Evolutionary conservation across 768 basidiomycete genomes (phyloP).

Genomic region (Calocybe indica): DNA sequence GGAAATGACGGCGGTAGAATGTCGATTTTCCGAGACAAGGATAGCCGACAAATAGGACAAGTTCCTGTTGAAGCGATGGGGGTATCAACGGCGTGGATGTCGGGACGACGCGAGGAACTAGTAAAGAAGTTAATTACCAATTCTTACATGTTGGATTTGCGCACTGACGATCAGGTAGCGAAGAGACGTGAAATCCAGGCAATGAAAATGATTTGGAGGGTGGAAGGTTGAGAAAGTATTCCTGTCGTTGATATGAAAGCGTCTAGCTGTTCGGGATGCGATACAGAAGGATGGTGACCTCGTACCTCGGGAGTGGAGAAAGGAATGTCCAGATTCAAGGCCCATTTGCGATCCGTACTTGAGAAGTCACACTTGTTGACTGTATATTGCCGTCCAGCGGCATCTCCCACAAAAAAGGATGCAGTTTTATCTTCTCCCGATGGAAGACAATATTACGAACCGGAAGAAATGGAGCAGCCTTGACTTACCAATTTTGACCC

Average conservation of each 20-base stretch:
- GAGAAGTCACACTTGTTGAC: conserved; percentile 57
- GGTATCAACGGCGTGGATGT: conserved; percentile 46
- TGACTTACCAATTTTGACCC: conserved; percentile 57
- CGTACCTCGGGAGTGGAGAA: conserved; percentile 84
- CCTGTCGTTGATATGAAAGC: conserved; percentile 34
- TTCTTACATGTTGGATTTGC: not conserved
- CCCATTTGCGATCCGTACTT: conserved; percentile 82
- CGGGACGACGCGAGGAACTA: conserved; percentile 47
- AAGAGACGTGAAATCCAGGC: conserved; percentile 63
- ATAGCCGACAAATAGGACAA: conserved; percentile 47
- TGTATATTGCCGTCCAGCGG: conserved; percentile 64
- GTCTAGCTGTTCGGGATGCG: not conserved
- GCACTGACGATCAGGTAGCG: conserved; percentile 29
- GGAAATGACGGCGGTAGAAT: conserved; percentile 70
- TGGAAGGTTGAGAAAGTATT: conserved; percentile 65
- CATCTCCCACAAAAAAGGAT: conserved; percentile 87
- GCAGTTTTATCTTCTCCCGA: conserved; percentile 30
- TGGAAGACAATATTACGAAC: not conserved
- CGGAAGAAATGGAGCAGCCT: not conserved
- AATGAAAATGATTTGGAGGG: conserved; percentile 39
- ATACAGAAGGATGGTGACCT: not conserved
- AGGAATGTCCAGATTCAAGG: conserved; percentile 62
- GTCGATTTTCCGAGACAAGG: conserved; percentile 73
- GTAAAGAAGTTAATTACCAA: conserved; percentile 1
- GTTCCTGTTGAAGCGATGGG: conserved; percentile 27